phyloP scores from a whole-genome alignment of 2,329 filamentous ascomycete genomes.

The Fusarium torreyae region DNA sequence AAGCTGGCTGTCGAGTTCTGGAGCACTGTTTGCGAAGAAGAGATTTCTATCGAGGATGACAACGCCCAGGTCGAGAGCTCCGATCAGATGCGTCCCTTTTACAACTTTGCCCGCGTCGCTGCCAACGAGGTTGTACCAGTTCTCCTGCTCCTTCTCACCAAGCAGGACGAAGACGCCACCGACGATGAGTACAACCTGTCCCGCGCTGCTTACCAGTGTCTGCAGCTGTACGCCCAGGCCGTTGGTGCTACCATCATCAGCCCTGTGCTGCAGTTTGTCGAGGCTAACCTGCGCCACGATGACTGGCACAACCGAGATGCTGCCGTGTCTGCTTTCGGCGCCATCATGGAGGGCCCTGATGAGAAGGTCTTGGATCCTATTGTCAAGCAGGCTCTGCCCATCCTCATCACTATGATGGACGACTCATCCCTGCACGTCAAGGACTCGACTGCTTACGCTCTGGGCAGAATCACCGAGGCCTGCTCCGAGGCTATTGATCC shows the following conservation, averaged over 20 bases:
- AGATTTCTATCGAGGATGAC: conserved; percentile 97
- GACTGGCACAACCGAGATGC: conserved; percentile 97
- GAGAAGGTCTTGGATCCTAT: conserved; percentile 93
- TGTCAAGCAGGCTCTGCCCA: conserved; percentile 93
- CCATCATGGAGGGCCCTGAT: conserved; percentile 98
- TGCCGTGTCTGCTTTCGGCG: conserved; percentile 95
- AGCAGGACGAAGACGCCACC: conserved; percentile 96
- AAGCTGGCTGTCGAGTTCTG: conserved; percentile 99
- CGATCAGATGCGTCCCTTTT: conserved; percentile 90
- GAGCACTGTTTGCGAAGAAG: conserved; percentile 99
- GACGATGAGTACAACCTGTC: conserved; percentile 99
- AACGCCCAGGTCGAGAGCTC: conserved; percentile 83
- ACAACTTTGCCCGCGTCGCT: conserved; percentile 95
- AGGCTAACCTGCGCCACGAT: conserved; percentile 88
- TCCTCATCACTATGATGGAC: conserved; percentile 93
- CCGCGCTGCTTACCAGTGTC: conserved; percentile 94
- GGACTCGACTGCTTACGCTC: conserved; percentile 95
- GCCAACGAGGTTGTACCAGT: conserved; percentile 96
- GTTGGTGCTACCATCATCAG: conserved; percentile 88
- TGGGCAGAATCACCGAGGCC: conserved; percentile 95
- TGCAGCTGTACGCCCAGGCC: conserved; percentile 95
- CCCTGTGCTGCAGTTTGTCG: conserved; percentile 91
- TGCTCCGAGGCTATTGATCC: conserved; percentile 94
- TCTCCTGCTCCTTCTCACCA: conserved; percentile 87
- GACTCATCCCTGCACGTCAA: conserved; percentile 91